These are phyloP conservation scores for Pythium grandisporangium DNA, from an alignment of 352 stramenopile genomes.

Conservation along the genomic window DNA sequence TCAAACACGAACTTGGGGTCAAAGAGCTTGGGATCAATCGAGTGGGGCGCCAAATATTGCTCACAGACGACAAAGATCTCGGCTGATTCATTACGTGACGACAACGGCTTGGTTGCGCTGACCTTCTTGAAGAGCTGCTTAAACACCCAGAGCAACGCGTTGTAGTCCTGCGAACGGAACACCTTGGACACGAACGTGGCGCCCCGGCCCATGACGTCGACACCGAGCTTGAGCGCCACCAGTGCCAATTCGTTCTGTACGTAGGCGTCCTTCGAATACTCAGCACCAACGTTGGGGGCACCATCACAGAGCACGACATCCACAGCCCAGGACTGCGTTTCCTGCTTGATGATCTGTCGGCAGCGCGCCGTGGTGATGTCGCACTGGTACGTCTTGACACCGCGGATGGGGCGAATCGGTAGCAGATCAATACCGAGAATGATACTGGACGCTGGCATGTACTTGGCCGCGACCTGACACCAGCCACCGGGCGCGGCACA, in stretches of 20 bases:
- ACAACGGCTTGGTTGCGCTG: conserved; percentile 97
- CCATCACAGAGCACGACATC: conserved; percentile 99
- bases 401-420: conserved; percentile 95
- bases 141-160: conserved; percentile 97
- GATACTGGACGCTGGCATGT: conserved; percentile 93
- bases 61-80: conserved; percentile 99
- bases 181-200: conserved; percentile 95
- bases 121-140: conserved; percentile 99
- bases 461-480: conserved; percentile 91
- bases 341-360: conserved; percentile 88
- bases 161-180: conserved; percentile 99
- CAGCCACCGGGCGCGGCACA: conserved; percentile 98
- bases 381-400: conserved; percentile 96
- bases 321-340: conserved; percentile 88
- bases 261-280: conserved; percentile 98
- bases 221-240: conserved; percentile 95
- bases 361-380: conserved; percentile 92
- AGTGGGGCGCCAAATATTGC: conserved; percentile 93
- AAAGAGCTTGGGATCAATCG: conserved; percentile 97
- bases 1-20: conserved; percentile 98
- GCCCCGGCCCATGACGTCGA: conserved; percentile 93
- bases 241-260: conserved; percentile 98
- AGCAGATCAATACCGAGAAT: conserved; percentile 97
- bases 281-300: conserved; percentile 97
- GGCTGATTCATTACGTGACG: conserved; percentile 96